These are phyloP conservation scores for Cutaneotrichosporon sp. DNA, from an alignment of 1,284 basidiomycete genomes.

Conservation along the genomic window DNA sequence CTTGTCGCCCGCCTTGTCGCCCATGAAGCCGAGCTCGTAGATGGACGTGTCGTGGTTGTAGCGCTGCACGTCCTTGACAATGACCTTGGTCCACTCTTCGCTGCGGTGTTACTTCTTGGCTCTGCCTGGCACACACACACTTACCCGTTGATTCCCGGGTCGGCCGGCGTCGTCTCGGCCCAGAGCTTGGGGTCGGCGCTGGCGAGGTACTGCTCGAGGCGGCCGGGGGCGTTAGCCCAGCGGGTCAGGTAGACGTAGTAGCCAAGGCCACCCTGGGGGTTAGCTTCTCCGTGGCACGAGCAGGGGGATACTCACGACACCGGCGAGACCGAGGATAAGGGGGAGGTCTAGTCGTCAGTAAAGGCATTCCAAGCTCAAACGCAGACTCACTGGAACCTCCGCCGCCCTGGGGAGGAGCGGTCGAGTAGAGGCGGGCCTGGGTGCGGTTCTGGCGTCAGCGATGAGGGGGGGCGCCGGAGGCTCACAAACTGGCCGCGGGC, in stretches of 20 bases:
- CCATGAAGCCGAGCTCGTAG: constrained; percentile 81
- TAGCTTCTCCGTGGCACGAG: not conserved
- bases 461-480: not conserved
- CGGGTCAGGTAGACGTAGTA: constrained; percentile 39
- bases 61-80: constrained; percentile 72
- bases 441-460: constrained; percentile 3
- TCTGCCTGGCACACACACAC: too few species aligned
- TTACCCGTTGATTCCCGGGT: constrained; percentile 32
- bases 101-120: too few species aligned
- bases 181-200: not conserved
- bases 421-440: constrained; percentile 7
- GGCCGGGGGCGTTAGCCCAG: constrained; percentile 8
- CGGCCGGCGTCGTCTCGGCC: constrained; percentile 7
- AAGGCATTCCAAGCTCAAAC: not conserved
- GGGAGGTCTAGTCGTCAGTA: constrained; percentile 27
- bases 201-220: constrained; percentile 1
- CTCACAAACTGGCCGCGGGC: constrained; percentile 11
- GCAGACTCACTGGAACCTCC: constrained; percentile 16
- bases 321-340: constrained; percentile 31
- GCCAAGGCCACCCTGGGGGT: constrained; percentile 29
- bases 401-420: constrained; percentile 5
- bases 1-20: constrained; percentile 57
- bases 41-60: constrained; percentile 90
- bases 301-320: constrained; percentile 25
- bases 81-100: constrained; percentile 52